Conservation (phyloP, 768 basidiomycete species). For the Pleurotus pulmonarius region DNA sequence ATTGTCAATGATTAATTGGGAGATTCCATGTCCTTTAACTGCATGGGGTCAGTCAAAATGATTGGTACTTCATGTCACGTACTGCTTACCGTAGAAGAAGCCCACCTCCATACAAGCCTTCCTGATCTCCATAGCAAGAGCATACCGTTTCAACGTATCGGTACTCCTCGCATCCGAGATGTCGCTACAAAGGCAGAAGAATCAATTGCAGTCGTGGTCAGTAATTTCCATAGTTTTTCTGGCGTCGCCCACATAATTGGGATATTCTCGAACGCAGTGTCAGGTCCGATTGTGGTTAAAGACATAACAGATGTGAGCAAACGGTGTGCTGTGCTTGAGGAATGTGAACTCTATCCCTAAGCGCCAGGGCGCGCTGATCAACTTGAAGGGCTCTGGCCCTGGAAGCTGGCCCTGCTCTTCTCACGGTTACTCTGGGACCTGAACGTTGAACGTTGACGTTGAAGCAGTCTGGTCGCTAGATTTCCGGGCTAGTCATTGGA, state of each 20-base stretch:
- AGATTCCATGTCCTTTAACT: constrained; percentile 75
- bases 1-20: constrained; percentile 41
- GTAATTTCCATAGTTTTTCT: neutral
- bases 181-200: neutral
- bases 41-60: neutral
- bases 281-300: neutral
- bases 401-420: no score
- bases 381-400: no score
- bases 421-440: no score
- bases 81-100: constrained; percentile 1
- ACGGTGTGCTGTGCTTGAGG: no score
- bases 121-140: constrained; percentile 5
- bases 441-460: no score
- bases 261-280: neutral
- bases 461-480: no score
- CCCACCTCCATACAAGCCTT: constrained; percentile 6
- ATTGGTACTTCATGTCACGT: neutral
- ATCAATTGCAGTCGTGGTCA: neutral
- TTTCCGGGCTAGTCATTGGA: no score
- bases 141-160: neutral
- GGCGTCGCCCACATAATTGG: neutral
- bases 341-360: no score
- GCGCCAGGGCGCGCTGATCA: no score
- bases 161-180: neutral
- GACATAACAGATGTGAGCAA: neutral